Percentiles rank a stretch among this genome's conserved stretches.
Evolutionary conservation across 352 stramenopile species (phyloP).

Genomic region (Pythium periplocum): DNA sequence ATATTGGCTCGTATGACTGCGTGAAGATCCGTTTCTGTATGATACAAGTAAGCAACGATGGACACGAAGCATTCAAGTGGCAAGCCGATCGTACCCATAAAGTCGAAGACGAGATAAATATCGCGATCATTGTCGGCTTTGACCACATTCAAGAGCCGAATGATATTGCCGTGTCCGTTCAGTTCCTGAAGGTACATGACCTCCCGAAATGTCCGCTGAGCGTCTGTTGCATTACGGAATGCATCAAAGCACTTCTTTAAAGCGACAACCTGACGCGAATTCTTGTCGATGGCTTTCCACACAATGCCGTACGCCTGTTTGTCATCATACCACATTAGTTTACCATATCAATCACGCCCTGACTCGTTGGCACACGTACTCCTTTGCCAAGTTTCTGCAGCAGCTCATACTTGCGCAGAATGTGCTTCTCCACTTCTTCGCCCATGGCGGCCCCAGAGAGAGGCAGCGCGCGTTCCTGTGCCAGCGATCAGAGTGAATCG

Average conservation of each 20-base stretch:
- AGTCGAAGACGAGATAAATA: constrained; percentile 97
- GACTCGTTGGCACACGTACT: constrained; percentile 29
- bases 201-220: constrained; percentile 93
- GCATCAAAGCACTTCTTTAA: constrained; percentile 97
- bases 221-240: constrained; percentile 94
- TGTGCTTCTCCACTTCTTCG: constrained; percentile 92
- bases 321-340: too few relatives aligned
- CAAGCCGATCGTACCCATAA: constrained; percentile 75
- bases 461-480: too few relatives aligned
- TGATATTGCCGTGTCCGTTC: constrained; percentile 92
- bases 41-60: neutral
- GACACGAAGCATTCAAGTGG: neutral
- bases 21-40: constrained; percentile 92
- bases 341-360: neutral
- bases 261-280: constrained; percentile 84
- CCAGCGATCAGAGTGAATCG: too few relatives aligned
- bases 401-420: constrained; percentile 92
- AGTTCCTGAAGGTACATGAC: constrained; percentile 95
- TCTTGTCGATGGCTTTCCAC: constrained; percentile 95
- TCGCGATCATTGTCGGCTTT: constrained; percentile 95
- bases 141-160: constrained; percentile 91
- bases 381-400: constrained; percentile 92
- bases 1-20: constrained; percentile 94
- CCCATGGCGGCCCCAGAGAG: constrained; percentile 47
- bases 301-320: constrained; percentile 92